Evolutionary conservation across 1,139 yeast species (phyloP).

Genomic region (Lodderomyces theae): DNA sequence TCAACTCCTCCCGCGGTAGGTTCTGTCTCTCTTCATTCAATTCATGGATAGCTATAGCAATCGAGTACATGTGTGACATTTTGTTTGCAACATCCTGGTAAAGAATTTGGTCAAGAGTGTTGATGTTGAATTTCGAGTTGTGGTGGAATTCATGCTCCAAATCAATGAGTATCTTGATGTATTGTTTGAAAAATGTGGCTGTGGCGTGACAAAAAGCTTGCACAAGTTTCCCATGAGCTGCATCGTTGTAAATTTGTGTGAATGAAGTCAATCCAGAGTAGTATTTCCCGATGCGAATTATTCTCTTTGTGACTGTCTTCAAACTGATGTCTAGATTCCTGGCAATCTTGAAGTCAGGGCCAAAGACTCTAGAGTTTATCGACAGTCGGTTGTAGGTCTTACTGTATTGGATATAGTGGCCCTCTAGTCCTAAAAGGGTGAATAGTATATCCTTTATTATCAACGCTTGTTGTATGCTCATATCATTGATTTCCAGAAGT

Average conservation of each 20-base stretch:
- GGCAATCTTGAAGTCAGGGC: slow-evolving; percentile 75
- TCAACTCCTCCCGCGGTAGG: background rate
- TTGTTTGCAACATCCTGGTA: slow-evolving; percentile 29
- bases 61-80: slow-evolving; percentile 56
- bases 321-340: slow-evolving; percentile 72
- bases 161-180: slow-evolving; percentile 47
- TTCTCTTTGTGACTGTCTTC: slow-evolving; percentile 64
- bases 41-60: slow-evolving; percentile 45
- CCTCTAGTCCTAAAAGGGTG: slow-evolving; percentile 76
- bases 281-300: slow-evolving; percentile 62
- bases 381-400: slow-evolving; percentile 53
- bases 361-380: slow-evolving; percentile 40
- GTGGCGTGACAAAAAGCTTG: slow-evolving; percentile 71
- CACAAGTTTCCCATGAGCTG: slow-evolving; percentile 64
- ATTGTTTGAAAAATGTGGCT: slow-evolving; percentile 44
- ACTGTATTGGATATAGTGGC: slow-evolving; percentile 68
- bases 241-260: slow-evolving; percentile 53
- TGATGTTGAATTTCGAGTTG: slow-evolving; percentile 38
- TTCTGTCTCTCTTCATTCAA: slow-evolving; percentile 25
- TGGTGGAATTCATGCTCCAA: slow-evolving; percentile 54
- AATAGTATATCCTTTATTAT: slow-evolving; percentile 68
- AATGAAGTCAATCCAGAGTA: slow-evolving; percentile 56
- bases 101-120: slow-evolving; percentile 31
- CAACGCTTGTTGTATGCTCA: slow-evolving; percentile 65
- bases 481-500: slow-evolving; percentile 40